phyloP scores from a whole-genome alignment of 805 yeast genomes.

The Hanseniaspora nectarophila region DNA sequence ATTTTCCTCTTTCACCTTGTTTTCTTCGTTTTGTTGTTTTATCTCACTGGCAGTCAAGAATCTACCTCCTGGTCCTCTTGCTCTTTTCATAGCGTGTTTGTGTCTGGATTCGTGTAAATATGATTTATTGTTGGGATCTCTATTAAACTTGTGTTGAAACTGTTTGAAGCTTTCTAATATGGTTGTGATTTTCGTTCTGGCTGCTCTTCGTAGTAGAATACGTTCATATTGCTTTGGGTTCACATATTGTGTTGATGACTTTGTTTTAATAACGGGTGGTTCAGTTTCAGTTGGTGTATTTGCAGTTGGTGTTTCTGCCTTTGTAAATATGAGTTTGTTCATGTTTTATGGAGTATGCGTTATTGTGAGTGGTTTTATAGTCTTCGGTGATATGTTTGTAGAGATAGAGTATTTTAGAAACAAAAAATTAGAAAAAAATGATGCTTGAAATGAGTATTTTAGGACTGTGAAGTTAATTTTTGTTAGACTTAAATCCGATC shows the following conservation, averaged over 20 bases:
- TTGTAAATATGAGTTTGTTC: not conserved
- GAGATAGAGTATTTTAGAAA: no score
- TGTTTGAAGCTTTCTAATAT: conserved; percentile 38
- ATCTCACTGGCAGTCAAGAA: conserved; percentile 86
- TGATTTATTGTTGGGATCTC: conserved; percentile 60
- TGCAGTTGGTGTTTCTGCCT: not conserved
- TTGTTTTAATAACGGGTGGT: not conserved
- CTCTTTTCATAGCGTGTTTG: conserved; percentile 98
- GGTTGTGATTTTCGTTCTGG: conserved; percentile 88
- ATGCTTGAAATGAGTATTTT: no score
- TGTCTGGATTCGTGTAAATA: conserved; percentile 94
- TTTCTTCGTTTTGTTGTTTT: conserved; percentile 30
- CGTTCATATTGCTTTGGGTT: conserved; percentile 97
- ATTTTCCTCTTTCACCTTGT: not conserved
- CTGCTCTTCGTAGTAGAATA: conserved; percentile 80
- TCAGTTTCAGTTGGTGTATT: not conserved
- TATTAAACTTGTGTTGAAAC: conserved; percentile 21
- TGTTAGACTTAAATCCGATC: no score
- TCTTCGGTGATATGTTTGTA: no score
- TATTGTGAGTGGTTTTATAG: no score
- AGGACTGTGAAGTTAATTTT: no score
- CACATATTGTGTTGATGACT: conserved; percentile 40
- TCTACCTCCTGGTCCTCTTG: conserved; percentile 97
- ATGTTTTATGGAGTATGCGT: not conserved
- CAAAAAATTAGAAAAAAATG: no score